Base-by-base conservation (phyloP, 805 yeast genomes). In the Dipodascus albidus region DNA sequence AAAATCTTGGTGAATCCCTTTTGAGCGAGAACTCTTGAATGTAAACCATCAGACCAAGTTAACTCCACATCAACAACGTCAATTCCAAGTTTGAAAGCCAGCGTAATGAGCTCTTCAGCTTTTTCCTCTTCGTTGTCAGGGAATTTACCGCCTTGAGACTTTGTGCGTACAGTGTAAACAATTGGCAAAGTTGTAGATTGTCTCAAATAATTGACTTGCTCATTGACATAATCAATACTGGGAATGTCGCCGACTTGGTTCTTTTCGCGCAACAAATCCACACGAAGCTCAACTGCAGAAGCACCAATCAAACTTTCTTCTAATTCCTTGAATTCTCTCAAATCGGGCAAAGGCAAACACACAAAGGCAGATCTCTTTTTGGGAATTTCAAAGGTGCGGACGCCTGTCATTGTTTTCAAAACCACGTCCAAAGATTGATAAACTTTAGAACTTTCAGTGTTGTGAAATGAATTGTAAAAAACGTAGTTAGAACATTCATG, bases 1-100 rank as follows among this genome's bases (percentile, higher is more conserved):
- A 91, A 85, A 35, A 91, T 71, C 62, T 79, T 79, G 15, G 96
- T 82, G 65, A 72, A 76, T 2, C 80, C 78, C 62, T 79, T 81
- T 48, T 68, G 70, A 21, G 74, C 71, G 48, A 80, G 69, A 15
- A 87, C 67, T 19, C 74, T 70, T 52, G 76, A 77, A 54, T 79
- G 71, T 19, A 85, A 64, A 3, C 71, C 74, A 47, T 71, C 75
- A 4, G 95, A 85, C 61, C 80, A 75, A 3, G 86, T 75, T 54
- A 90, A 74, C 66, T 89, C 95, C 52, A 91, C 69, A 61, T 90
- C 96, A 60, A 90, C 77, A 63, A 73, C 89, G 57, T 83, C 91
- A 55, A 88, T 81, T 51, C 95, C 96, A 55, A 84, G 70, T 65
- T 80, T 84, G 65, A 85, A 74, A 1, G 89, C 96, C 54, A 84